Base-by-base conservation (phyloP, 2,329 filamentous ascomycete species). In the Fusarium coffeatum region DNA sequence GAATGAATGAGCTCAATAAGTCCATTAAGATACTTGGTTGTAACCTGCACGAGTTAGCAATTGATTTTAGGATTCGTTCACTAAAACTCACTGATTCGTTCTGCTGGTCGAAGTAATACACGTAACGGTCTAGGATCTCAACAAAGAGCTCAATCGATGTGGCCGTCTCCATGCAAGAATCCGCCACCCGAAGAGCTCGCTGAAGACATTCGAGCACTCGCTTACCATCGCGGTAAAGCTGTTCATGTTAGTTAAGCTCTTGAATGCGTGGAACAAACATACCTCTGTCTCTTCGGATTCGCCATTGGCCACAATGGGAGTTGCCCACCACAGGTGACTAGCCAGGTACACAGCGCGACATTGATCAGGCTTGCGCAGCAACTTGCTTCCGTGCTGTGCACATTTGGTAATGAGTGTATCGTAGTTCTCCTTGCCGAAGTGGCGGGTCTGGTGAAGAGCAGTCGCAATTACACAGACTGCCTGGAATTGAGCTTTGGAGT, bases 91-190 rank as follows among this genome's bases (percentile, higher is more conserved):
- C 96, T 72, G 94, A 94, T 82, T 99, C 96, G 81, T 99, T 99
- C 78, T 97, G 93, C 80, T 99, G 95, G 80, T 99, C 96, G 83
- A 98, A 99, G 84, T 98, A 99, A 81, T 99, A 99, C 55, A 98
- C 94, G 79, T 99, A 99, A 80, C 96, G 90, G 80, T 99, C 98
- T 59, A 99, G 84, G 69, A 99, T 99, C 83, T 99, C 96, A 60
- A 99, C 95, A 81, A 99, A 99, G 50, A 99, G 87, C 82, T 99
- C 97, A 48, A 99, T 96, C 5, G 94, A 98, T 6, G 98, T 94
- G 9, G 94, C 93, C 10, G 94, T 96, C 81, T 99, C 97, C 96
- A 99, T 99, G 83, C 96, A 99, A 9, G 96, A 97, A 80, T 99
- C 96, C 4, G 96, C 97, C 28, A 99, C 97, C 37, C 97, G 91